Conservation (phyloP, 2,329 filamentous ascomycete species). For the Pleochaeta shiraiana region DNA sequence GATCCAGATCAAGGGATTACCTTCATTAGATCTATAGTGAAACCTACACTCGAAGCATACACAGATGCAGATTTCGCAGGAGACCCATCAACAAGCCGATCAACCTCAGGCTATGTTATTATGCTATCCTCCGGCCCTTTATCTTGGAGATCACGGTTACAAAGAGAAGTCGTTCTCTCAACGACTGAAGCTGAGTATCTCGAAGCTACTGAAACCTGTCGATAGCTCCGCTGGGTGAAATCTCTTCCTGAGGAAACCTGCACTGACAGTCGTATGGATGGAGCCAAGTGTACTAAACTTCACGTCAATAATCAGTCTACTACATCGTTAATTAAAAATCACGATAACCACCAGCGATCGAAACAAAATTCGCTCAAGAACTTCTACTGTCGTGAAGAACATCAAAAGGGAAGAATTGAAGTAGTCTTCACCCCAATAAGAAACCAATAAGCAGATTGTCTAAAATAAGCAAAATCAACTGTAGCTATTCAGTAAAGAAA, state of each 20-base stretch:
- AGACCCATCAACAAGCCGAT: not conserved
- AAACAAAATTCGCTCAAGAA: not conserved
- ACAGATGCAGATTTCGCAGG: not conserved
- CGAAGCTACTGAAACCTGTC: not conserved
- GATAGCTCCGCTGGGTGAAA: not conserved
- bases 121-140: not conserved
- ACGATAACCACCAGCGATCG: not conserved
- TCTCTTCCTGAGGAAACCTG: not conserved
- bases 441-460: not conserved
- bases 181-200: not conserved
- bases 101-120: not conserved
- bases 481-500: not conserved
- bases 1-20: not conserved
- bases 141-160: not conserved
- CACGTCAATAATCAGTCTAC: not conserved
- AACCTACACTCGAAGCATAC: not conserved
- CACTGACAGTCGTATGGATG: not conserved
- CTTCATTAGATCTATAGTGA: not conserved
- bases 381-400: not conserved
- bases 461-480: not conserved
- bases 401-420: not conserved
- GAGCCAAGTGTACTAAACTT: not conserved
- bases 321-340: not conserved
- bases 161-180: not conserved
- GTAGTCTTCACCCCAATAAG: not conserved